Evolutionary conservation across 495 filamentous ascomycete genomes (phyloP).

Genomic region (Pseudoneurospora amorphoporcata): DNA sequence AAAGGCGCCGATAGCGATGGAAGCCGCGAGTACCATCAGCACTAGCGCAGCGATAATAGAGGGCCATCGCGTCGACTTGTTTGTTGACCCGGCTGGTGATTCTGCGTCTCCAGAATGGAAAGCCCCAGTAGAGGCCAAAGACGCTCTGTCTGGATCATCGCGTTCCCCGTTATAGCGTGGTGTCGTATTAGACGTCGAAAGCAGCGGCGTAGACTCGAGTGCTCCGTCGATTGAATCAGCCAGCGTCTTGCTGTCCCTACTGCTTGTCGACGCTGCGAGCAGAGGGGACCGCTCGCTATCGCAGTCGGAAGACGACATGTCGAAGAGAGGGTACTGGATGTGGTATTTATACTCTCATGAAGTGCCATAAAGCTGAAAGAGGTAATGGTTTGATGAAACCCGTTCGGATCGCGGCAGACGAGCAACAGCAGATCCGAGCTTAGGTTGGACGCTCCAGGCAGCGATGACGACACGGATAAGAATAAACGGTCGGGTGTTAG

Average conservation of each 20-base stretch:
- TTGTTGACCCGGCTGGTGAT: slow-evolving; percentile 10
- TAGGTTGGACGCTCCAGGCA: not conserved
- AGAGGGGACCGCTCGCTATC: not conserved
- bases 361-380: not conserved
- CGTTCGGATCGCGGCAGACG: not conserved
- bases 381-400: not conserved
- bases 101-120: slow-evolving; percentile 12
- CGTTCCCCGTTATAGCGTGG: slow-evolving; percentile 38
- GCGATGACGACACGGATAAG: not conserved
- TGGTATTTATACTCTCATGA: not conserved
- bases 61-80: slow-evolving; percentile 31
- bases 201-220: slow-evolving; percentile 45
- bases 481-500: not conserved
- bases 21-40: slow-evolving; percentile 28
- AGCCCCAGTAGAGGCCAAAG: slow-evolving; percentile 22
- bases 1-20: slow-evolving; percentile 54
- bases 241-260: not conserved
- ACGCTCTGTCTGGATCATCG: slow-evolving; percentile 20
- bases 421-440: not conserved
- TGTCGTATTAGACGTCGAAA: slow-evolving; percentile 29
- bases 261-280: not conserved
- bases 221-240: slow-evolving; percentile 10
- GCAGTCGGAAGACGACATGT: not conserved
- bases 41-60: slow-evolving; percentile 37
- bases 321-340: not conserved